phyloP scores from a whole-genome alignment of 2,329 filamentous ascomycete species.

The Ophiosphaerella narmari region DNA sequence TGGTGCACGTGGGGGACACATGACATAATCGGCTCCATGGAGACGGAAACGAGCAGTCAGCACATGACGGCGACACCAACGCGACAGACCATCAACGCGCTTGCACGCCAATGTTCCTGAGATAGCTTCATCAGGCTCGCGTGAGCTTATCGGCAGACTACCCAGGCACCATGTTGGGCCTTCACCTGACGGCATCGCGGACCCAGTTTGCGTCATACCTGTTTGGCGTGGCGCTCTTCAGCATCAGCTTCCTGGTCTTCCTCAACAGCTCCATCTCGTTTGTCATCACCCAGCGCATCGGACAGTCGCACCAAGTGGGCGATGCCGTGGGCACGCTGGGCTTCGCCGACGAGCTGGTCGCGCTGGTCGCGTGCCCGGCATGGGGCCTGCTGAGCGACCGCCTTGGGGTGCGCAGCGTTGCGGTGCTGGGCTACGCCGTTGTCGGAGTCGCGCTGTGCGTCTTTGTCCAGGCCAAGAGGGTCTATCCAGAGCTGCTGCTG shows the following conservation, averaged over 20 bases:
- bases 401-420: constrained; percentile 68
- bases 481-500: constrained; percentile 86
- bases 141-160: constrained; percentile 19
- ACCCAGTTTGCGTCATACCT: constrained; percentile 72
- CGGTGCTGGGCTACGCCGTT: constrained; percentile 77
- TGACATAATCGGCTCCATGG: no score
- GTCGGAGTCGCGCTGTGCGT: constrained; percentile 77
- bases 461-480: constrained; percentile 82
- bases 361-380: constrained; percentile 75
- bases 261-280: constrained; percentile 84
- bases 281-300: constrained; percentile 81
- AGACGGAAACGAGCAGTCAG: no score
- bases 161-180: constrained; percentile 38
- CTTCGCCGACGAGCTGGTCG: constrained; percentile 82
- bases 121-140: constrained; percentile 22
- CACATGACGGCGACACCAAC: no score
- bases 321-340: constrained; percentile 83
- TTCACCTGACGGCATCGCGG: constrained; percentile 60
- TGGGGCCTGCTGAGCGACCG: constrained; percentile 82
- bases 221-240: constrained; percentile 80
- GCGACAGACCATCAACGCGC: no score
- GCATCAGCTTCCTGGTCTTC: constrained; percentile 88
- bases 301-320: constrained; percentile 72
- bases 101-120: constrained; percentile 14
- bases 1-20: no score